Evolutionary conservation across 306 rosid species (phyloP).

Genomic region (Boehmeria nivea): DNA sequence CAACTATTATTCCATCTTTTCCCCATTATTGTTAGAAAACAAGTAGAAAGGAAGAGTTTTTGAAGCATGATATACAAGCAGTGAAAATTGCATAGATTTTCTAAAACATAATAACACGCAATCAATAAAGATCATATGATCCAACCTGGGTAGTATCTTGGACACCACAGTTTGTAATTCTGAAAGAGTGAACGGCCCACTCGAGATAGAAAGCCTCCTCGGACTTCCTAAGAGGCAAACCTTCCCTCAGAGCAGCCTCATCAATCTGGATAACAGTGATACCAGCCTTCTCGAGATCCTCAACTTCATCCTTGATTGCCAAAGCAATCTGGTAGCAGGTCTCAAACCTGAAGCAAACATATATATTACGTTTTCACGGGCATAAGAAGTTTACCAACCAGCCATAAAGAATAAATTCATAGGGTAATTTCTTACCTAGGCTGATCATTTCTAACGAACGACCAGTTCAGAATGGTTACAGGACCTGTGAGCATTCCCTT

Average conservation of each 20-base stretch:
- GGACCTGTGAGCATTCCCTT: slow-evolving; percentile 99
- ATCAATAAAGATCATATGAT: neutral
- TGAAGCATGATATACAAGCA: too few relatives aligned
- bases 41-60: too few relatives aligned
- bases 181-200: slow-evolving; percentile 95
- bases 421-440: slow-evolving; percentile 45
- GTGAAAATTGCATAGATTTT: too few relatives aligned
- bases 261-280: slow-evolving; percentile 81
- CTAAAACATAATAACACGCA: too few relatives aligned
- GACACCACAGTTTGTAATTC: slow-evolving; percentile 78
- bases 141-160: slow-evolving; percentile 76
- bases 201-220: slow-evolving; percentile 83
- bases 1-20: too few relatives aligned
- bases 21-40: too few relatives aligned
- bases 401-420: neutral
- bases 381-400: neutral
- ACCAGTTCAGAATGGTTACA: slow-evolving; percentile 95
- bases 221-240: slow-evolving; percentile 78
- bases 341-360: slow-evolving; percentile 46
- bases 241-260: slow-evolving; percentile 93
- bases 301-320: slow-evolving; percentile 92
- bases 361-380: neutral
- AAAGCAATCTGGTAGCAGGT: slow-evolving; percentile 85
- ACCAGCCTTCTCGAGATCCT: slow-evolving; percentile 80
- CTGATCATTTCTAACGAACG: slow-evolving; percentile 81